phyloP scores from a whole-genome alignment of 192 early-diverging fungal genomes.

The Phlyctochytrium bullatum region DNA sequence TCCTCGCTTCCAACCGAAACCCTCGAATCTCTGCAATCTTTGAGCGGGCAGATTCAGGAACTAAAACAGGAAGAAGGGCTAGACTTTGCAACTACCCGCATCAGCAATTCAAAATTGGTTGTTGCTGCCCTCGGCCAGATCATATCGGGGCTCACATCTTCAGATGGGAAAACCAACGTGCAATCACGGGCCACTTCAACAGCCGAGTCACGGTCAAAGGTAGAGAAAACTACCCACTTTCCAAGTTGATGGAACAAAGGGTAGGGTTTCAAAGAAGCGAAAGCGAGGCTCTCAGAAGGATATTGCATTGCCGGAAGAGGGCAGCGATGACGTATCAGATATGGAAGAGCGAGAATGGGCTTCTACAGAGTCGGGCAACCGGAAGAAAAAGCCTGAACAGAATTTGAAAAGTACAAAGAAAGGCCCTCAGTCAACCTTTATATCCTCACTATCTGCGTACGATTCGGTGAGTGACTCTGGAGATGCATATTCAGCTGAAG shows the following conservation, averaged over 20 bases:
- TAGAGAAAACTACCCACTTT: neutral
- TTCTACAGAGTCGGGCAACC: neutral
- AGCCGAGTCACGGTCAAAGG: neutral
- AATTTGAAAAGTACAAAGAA: neutral
- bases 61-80: constrained; percentile 1
- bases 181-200: no score
- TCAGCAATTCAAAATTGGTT: neutral
- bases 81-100: constrained; percentile 3
- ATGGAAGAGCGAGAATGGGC: neutral
- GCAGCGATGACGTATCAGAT: neutral
- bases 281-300: no score
- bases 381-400: constrained; percentile 11
- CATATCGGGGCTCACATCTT: neutral
- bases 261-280: no score
- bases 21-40: neutral
- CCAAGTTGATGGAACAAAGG: neutral
- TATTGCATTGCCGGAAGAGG: neutral
- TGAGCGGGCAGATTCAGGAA: neutral
- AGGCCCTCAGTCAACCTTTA: constrained; percentile 7
- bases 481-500: neutral
- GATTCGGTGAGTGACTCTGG: constrained; percentile 12
- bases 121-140: neutral
- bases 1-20: neutral
- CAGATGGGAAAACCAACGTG: constrained; percentile 3
- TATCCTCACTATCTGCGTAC: constrained; percentile 6